Percentiles rank a stretch among this genome's conserved stretches.
These are phyloP conservation scores for Agastache rugosa DNA, from an alignment of 257 asterid species.

Conservation along the genomic window DNA sequence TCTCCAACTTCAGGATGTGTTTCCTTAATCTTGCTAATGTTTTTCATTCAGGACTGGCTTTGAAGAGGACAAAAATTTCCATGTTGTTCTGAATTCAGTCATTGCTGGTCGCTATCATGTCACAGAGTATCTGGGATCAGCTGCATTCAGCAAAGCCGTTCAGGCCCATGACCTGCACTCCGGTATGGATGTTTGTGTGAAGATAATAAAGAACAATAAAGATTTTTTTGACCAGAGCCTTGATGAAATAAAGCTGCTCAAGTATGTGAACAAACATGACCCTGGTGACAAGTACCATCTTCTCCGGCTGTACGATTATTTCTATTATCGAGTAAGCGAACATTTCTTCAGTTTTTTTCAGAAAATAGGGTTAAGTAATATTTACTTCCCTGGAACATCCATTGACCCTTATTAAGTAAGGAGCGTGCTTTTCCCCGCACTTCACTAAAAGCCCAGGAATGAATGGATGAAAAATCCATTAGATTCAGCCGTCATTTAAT, in stretches of 20 bases:
- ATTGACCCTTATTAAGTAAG: not conserved
- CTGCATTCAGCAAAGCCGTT: constrained; percentile 97
- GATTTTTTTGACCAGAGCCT: constrained; percentile 98
- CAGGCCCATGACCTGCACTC: constrained; percentile 99
- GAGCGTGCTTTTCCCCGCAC: not conserved
- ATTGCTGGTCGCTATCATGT: constrained; percentile 97
- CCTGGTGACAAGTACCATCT: constrained; percentile 94
- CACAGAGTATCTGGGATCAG: constrained; percentile 97
- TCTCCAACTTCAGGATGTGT: constrained; percentile 4
- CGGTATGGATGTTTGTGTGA: constrained; percentile 97
- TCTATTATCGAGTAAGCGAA: constrained; percentile 88
- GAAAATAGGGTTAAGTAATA: not conserved
- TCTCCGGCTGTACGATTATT: constrained; percentile 88
- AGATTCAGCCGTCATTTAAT: not conserved
- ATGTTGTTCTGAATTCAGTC: constrained; percentile 83
- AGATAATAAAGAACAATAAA: constrained; percentile 93
- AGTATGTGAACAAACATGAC: constrained; percentile 92
- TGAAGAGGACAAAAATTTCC: constrained; percentile 97
- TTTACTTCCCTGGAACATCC: not conserved
- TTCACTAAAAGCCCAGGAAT: not conserved
- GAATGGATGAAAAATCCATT: not conserved
- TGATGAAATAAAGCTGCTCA: constrained; percentile 97
- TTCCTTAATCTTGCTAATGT: constrained; percentile 38
- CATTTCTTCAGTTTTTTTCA: constrained; percentile 16
- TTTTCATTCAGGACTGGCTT: constrained; percentile 82